Percentiles rank a stretch among this genome's conserved stretches.
Conservation (phyloP, 2,329 filamentous ascomycete genomes). For the Cladosporium colombiae region DNA sequence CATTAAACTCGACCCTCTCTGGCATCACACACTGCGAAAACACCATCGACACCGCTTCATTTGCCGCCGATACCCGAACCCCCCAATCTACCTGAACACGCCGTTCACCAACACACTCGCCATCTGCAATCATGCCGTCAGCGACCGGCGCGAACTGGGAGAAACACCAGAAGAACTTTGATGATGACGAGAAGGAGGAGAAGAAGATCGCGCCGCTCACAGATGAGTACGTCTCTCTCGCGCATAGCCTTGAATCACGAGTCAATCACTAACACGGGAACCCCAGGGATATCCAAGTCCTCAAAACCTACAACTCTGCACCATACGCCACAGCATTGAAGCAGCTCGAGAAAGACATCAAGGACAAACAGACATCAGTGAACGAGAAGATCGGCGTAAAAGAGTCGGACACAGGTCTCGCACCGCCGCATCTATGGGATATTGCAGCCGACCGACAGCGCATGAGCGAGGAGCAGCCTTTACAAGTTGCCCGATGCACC, state of each 20-base stretch:
- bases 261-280: slow-evolving; percentile 36
- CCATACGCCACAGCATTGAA: slow-evolving; percentile 92
- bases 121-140: slow-evolving; percentile 68
- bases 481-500: slow-evolving; percentile 96
- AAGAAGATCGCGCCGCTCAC: slow-evolving; percentile 99
- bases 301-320: slow-evolving; percentile 97
- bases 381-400: slow-evolving; percentile 92
- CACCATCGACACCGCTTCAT: not conserved
- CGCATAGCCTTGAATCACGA: not conserved
- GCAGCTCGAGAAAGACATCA: slow-evolving; percentile 99
- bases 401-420: slow-evolving; percentile 98
- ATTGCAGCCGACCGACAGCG: slow-evolving; percentile 96
- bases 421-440: slow-evolving; percentile 98
- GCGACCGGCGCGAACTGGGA: slow-evolving; percentile 95
- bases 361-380: slow-evolving; percentile 96
- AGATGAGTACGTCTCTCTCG: slow-evolving; percentile 72
- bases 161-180: slow-evolving; percentile 97
- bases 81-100: not conserved
- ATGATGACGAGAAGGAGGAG: slow-evolving; percentile 95
- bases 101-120: slow-evolving; percentile 15
- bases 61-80: slow-evolving; percentile 4
- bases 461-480: slow-evolving; percentile 96
- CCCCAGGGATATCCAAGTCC: slow-evolving; percentile 90
- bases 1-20: not conserved
- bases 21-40: not conserved